phyloP scores from a whole-genome alignment of 2,329 filamentous ascomycete genomes.

The Hypocrella siamensis region DNA sequence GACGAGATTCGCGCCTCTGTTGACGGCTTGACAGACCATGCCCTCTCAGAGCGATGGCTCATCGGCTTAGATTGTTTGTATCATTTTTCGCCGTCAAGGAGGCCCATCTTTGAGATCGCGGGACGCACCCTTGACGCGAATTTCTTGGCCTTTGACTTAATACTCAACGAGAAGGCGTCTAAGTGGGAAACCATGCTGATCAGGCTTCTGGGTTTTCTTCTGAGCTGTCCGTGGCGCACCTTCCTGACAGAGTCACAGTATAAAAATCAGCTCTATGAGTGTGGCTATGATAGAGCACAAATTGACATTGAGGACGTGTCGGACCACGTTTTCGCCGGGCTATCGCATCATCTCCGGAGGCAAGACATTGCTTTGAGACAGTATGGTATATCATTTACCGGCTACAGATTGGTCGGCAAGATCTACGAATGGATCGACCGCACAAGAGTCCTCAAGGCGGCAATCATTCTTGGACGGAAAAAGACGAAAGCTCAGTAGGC shows the following conservation, averaged over 20 bases:
- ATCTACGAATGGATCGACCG: conserved; percentile 20
- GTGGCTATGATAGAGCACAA: conserved; percentile 26
- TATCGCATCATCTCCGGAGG: conserved; percentile 25
- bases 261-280: conserved; percentile 23
- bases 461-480: conserved; percentile 14
- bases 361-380: conserved; percentile 17
- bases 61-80: conserved; percentile 41
- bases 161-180: conserved; percentile 19
- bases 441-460: conserved; percentile 16
- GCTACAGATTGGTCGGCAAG: conserved; percentile 17
- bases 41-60: conserved; percentile 26
- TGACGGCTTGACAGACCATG: conserved; percentile 10
- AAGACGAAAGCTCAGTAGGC: conserved; percentile 1
- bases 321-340: conserved; percentile 32
- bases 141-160: conserved; percentile 39
- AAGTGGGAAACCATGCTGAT: conserved; percentile 16
- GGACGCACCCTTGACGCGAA: conserved; percentile 25
- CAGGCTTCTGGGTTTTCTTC: conserved; percentile 25
- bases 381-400: conserved; percentile 15
- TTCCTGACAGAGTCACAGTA: conserved; percentile 32
- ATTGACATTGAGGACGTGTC: conserved; percentile 35
- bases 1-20: conserved; percentile 10
- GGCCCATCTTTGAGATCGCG: conserved; percentile 26
- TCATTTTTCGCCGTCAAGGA: conserved; percentile 37
- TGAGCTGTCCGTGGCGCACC: conserved; percentile 31